phyloP scores from a whole-genome alignment of 306 rosid species.

The Lotus japonicus region DNA sequence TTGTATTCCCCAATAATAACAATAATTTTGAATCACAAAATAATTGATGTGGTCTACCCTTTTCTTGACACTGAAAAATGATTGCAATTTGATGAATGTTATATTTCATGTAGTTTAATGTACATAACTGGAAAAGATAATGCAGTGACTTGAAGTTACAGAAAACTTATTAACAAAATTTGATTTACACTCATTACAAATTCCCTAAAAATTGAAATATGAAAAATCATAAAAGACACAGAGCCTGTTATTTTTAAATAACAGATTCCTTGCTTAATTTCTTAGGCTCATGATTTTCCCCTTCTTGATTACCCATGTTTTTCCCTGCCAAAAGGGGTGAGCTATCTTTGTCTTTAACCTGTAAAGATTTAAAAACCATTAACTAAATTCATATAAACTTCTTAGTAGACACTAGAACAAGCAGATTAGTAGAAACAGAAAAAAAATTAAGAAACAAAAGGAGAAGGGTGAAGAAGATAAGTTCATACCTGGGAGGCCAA shows the following conservation, averaged over 20 bases:
- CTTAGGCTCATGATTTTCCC: conserved; percentile 61
- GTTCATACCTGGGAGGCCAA: conserved; percentile 62
- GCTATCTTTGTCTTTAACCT: conserved; percentile 62
- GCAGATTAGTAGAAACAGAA: neutral
- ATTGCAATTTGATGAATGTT: neutral
- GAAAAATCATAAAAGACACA: neutral
- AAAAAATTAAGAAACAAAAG: neutral
- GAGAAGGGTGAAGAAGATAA: conserved; percentile 12
- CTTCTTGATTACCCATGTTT: conserved; percentile 47
- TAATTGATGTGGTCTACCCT: conserved; percentile 1
- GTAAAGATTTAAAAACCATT: neutral
- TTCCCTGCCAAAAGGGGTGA: conserved; percentile 53
- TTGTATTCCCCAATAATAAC: neutral
- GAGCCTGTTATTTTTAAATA: conserved; percentile 39
- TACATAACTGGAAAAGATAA: conserved; percentile 1
- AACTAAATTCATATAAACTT: neutral
- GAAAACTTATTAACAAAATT: conserved; percentile 21
- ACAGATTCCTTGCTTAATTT: conserved; percentile 65
- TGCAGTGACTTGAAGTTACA: conserved; percentile 16
- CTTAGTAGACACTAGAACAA: neutral
- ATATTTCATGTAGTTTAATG: too few species aligned
- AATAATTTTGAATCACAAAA: neutral
- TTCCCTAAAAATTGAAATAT: conserved; percentile 17
- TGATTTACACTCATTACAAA: conserved; percentile 38
- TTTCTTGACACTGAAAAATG: neutral